phyloP scores from a whole-genome alignment of 768 basidiomycete species.

The Pisolithus tinctorius region DNA sequence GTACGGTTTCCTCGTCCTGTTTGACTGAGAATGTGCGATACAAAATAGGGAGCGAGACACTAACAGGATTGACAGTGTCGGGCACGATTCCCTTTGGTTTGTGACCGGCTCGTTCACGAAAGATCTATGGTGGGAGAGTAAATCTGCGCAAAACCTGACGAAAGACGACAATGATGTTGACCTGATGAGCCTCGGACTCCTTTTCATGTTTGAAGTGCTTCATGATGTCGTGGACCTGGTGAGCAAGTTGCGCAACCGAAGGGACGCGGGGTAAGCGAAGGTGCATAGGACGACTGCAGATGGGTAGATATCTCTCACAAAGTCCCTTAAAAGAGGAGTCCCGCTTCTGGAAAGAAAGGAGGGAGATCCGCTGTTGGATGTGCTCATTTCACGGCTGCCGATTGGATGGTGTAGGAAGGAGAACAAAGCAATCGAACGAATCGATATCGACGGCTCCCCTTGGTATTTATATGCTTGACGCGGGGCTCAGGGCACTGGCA shows the following conservation, averaged over 20 bases:
- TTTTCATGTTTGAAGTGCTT: slow-evolving; percentile 67
- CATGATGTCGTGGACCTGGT: slow-evolving; percentile 65
- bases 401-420: slow-evolving; percentile 11
- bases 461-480: slow-evolving; percentile 15
- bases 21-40: background rate
- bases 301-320: slow-evolving; percentile 24
- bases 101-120: slow-evolving; percentile 66
- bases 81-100: slow-evolving; percentile 58
- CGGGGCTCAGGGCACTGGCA: background rate
- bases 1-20: slow-evolving; percentile 84
- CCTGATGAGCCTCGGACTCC: slow-evolving; percentile 86
- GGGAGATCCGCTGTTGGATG: slow-evolving; percentile 16
- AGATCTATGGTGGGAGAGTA: slow-evolving; percentile 46
- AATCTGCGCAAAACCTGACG: slow-evolving; percentile 1
- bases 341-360: slow-evolving; percentile 32
- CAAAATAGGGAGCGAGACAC: slow-evolving; percentile 11
- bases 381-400: slow-evolving; percentile 15
- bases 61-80: slow-evolving; percentile 63
- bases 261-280: slow-evolving; percentile 22
- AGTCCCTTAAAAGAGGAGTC: slow-evolving; percentile 37
- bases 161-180: slow-evolving; percentile 16
- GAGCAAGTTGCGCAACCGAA: slow-evolving; percentile 27
- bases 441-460: background rate
- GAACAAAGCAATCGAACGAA: background rate
- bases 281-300: slow-evolving; percentile 13